Conservation (phyloP, 148 eudicot species). For the Arctostaphylos glauca region DNA sequence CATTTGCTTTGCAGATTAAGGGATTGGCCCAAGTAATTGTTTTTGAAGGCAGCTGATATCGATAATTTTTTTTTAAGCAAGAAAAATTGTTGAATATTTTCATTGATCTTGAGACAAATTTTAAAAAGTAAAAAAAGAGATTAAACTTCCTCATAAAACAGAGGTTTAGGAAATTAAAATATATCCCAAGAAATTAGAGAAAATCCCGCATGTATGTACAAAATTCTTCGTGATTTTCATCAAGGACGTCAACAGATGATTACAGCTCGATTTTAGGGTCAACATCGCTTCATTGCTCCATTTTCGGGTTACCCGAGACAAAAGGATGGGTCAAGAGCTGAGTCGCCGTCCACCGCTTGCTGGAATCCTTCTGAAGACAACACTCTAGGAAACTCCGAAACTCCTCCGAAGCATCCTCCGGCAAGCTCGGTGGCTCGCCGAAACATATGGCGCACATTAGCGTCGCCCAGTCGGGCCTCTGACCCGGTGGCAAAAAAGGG, state of each 20-base stretch:
- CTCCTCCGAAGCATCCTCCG: conserved; percentile 33
- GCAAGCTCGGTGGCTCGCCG: conserved; percentile 73
- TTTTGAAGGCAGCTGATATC: no score
- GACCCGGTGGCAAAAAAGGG: conserved; percentile 65
- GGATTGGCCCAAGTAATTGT: no score
- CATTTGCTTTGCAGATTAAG: no score
- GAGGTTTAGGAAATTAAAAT: no score
- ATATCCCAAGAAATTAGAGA: no score
- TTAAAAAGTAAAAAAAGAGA: no score
- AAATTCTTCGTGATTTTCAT: not conserved
- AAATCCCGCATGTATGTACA: not conserved
- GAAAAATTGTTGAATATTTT: no score
- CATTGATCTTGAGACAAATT: no score
- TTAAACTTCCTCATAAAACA: no score
- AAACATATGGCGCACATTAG: conserved; percentile 94
- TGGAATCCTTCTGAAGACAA: conserved; percentile 51
- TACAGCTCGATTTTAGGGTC: not conserved
- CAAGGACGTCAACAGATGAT: not conserved
- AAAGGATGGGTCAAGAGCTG: conserved; percentile 45
- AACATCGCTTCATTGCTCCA: not conserved
- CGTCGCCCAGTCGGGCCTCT: conserved; percentile 92
- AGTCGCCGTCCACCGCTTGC: conserved; percentile 45
- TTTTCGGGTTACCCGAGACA: not conserved
- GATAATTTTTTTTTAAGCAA: no score
- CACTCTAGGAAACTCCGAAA: conserved; percentile 42